phyloP scores from a whole-genome alignment of 1,284 basidiomycete genomes.

The Leucoagaricus sp. region DNA sequence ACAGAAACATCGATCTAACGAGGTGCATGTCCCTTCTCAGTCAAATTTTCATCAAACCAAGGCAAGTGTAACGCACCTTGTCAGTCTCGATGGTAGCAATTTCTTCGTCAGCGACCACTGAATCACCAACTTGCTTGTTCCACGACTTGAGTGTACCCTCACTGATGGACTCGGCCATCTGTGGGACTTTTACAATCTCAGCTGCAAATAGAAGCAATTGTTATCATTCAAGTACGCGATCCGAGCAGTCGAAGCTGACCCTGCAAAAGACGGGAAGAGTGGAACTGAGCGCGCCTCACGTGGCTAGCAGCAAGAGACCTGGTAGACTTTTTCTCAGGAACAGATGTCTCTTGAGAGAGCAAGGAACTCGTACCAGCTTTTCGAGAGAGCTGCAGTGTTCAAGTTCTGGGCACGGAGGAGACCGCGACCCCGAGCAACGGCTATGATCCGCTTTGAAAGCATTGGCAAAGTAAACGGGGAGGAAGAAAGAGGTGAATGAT shows the following conservation, averaged over 20 bases:
- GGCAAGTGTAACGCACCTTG: slow-evolving; percentile 64
- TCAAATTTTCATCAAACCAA: background rate
- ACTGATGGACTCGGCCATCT: slow-evolving; percentile 99
- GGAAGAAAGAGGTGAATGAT: background rate
- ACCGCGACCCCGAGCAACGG: slow-evolving; percentile 63
- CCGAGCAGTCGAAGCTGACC: slow-evolving; percentile 41
- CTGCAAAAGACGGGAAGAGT: slow-evolving; percentile 66
- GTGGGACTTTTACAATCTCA: slow-evolving; percentile 94
- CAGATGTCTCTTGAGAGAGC: background rate
- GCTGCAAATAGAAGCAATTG: slow-evolving; percentile 39
- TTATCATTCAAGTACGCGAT: background rate
- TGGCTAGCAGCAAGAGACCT: slow-evolving; percentile 51
- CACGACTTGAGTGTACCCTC: slow-evolving; percentile 97
- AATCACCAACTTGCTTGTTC: slow-evolving; percentile 93
- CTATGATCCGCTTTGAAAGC: slow-evolving; percentile 72
- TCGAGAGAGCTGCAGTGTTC: slow-evolving; percentile 37
- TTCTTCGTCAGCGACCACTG: slow-evolving; percentile 92
- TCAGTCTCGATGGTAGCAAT: slow-evolving; percentile 98
- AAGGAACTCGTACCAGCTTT: slow-evolving; percentile 51
- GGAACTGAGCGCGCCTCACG: slow-evolving; percentile 60
- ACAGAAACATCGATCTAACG: slow-evolving; percentile 97
- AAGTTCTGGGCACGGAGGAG: slow-evolving; percentile 42
- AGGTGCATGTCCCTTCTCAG: slow-evolving; percentile 3
- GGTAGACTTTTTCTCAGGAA: background rate
- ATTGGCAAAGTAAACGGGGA: slow-evolving; percentile 36